phyloP scores from a whole-genome alignment of 148 eudicot genomes.

The Beta vulgaris region DNA sequence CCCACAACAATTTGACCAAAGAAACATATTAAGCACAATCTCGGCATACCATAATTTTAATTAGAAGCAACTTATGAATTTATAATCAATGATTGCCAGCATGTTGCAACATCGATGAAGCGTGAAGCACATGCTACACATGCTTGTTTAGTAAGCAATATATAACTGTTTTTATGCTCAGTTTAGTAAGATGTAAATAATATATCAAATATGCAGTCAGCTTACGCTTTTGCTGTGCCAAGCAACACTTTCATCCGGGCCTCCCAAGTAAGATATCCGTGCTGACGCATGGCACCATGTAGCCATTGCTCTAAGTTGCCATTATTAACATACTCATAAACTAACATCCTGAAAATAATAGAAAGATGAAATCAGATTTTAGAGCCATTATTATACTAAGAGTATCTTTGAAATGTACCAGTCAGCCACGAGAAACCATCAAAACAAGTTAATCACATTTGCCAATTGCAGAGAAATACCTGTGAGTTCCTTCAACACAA shows the following conservation, averaged over 20 bases:
- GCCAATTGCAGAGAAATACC: slow-evolving; percentile 32
- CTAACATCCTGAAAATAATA: slow-evolving; percentile 53
- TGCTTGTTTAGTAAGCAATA: not conserved
- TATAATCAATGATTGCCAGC: not conserved
- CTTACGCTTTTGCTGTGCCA: slow-evolving; percentile 85
- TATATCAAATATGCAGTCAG: slow-evolving; percentile 13
- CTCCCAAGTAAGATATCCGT: slow-evolving; percentile 77
- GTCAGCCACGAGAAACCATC: not conserved
- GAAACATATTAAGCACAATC: not conserved
- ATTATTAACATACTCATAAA: slow-evolving; percentile 74
- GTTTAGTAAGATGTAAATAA: too few species aligned
- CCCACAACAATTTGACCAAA: not conserved
- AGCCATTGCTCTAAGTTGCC: slow-evolving; percentile 83
- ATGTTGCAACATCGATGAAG: not conserved
- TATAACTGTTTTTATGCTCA: too few species aligned
- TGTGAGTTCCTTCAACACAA: slow-evolving; percentile 70
- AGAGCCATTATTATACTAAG: not conserved
- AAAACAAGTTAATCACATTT: not conserved
- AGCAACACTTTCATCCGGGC: slow-evolving; percentile 59
- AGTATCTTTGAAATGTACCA: not conserved
- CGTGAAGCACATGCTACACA: not conserved
- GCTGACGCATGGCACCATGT: slow-evolving; percentile 73
- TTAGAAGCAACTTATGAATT: not conserved
- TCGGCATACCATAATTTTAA: not conserved
- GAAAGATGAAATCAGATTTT: slow-evolving; percentile 11